Conservation (phyloP, 2,329 filamentous ascomycete genomes). For the Stachybotrys elegans region DNA sequence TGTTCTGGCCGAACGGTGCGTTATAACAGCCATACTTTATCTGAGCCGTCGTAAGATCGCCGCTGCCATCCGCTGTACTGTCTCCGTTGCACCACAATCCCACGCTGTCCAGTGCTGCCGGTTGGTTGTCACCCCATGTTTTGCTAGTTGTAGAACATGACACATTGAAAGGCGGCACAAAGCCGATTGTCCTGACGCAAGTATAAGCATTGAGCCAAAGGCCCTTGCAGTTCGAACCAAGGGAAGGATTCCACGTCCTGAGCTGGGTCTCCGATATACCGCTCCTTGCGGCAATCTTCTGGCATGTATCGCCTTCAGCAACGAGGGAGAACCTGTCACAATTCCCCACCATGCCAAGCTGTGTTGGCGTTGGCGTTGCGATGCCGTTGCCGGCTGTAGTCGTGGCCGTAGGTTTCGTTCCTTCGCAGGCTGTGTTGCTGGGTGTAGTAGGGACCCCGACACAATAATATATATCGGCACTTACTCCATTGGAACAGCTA, state of each 20-base stretch:
- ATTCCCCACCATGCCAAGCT: constrained; percentile 3
- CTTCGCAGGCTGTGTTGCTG: too few relatives aligned
- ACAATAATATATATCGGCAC: constrained; percentile 5
- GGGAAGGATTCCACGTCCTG: constrained; percentile 8
- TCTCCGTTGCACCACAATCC: constrained; percentile 8
- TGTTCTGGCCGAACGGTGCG: constrained; percentile 5
- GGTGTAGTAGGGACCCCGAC: constrained; percentile 1
- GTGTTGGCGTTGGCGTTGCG: neutral
- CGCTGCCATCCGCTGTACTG: neutral
- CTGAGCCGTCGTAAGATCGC: neutral
- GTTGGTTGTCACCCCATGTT: constrained; percentile 9
- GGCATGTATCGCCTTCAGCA: neutral
- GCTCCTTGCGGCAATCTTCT: constrained; percentile 2
- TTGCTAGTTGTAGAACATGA: neutral
- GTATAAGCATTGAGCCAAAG: constrained; percentile 2
- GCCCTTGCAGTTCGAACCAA: neutral
- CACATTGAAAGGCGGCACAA: neutral
- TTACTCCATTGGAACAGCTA: neutral
- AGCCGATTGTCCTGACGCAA: constrained; percentile 8
- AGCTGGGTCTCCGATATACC: constrained; percentile 6
- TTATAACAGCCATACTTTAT: constrained; percentile 7
- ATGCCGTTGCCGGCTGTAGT: neutral
- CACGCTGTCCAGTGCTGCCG: neutral
- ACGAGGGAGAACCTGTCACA: constrained; percentile 11
- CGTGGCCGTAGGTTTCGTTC: too few relatives aligned